Base-by-base conservation (phyloP, 1,139 yeast species). In the Saccharomyces hybrid region DNA sequence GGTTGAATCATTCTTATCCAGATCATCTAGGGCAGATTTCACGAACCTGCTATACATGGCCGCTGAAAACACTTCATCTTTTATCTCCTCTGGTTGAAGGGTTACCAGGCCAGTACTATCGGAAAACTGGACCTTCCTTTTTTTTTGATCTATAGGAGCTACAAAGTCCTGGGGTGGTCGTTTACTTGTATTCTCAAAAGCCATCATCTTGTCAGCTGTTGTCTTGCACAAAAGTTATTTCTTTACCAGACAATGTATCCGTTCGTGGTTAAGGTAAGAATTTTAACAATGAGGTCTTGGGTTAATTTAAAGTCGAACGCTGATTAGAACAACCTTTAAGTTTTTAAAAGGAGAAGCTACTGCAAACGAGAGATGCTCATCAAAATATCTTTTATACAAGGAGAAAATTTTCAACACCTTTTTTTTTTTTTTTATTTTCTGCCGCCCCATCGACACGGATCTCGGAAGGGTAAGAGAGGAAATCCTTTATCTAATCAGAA, bases 11-110 rank as follows among this genome's bases (percentile, higher is more conserved):
- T 75, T 69, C 70, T 62, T 79, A 58, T 85, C 90, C 64, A 86
- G 74, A 54, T 86, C 81, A 52, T 83, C 86, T 60, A 88, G 73
- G 41, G 95, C 95, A 55, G 87, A 79, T 61, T 78, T 79, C 32
- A 86, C 83, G 66, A 79, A 81, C 48, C 86, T 77, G 52, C 78
- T 72, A 70, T 83, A 86, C 80, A 86, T 78, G 67, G 81, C 78
- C 54, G 78, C 55, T 14, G 73, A 70, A 51, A 68, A 62, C 46
- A 59, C 59, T 29, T 49, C 51, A 41, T 59, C 61, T 32, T 46
- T 25, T 14, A 27, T 46, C n/a, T 46, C 31, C 31, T 46, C 48
- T 46, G 28, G 14, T 23, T 26, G 48, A 25, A 27, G 49, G 5
- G 49, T 29, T 47, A 27, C 32, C 14, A 47, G 27, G 11, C 38